Evolutionary conservation across 2,329 filamentous ascomycete genomes (phyloP), one percentile per base, ranked within the genome.

Genomic region (Hypoxylon sp.): DNA sequence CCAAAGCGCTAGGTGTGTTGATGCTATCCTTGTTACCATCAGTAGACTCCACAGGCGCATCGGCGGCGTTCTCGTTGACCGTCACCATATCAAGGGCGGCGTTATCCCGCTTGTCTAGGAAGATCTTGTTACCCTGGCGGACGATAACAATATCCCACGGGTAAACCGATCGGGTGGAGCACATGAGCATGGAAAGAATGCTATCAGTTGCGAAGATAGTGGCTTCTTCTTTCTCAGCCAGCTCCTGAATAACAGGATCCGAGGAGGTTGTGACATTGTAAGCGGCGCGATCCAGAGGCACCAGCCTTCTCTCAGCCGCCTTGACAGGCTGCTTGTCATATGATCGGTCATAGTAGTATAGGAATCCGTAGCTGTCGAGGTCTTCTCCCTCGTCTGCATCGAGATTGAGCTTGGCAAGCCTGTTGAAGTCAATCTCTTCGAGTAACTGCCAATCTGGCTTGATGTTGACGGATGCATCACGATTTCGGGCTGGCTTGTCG

Each of bases 131-230:
- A 81, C 92, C 94, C 81, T 97, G 94, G 81, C 93, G 91, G 70
- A 94, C 86, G 78, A 99, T 97, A 79, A 99, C 92, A 76, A 99
- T 91, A 82, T 99, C 96, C 96, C 96, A 99, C 47, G 94, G 94
- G 86, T 98, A 98, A 71, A 99, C 93, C 64, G 94, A 97, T 77
- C 97, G 93, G 66, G 96, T 93, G 56, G 96, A 91, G 83, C 96
- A 99, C 96, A 99, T 99, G 77, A 99, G 91, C 94, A 98, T 98
- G 73, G 95, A 98, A 67, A 99, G 89, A 76, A 99, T 94, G 83
- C 92, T 97, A 82, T 98, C 94, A 48, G 96, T 98, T 71, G 96
- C 94, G 79, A 98, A 99, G 78, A 99, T 95, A 74, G 93, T 96
- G 51, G 94, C 96, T 84, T 98, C 94, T 78, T 97, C 90, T 86